These are phyloP conservation scores for Sugiyamaella valdiviana DNA, from an alignment of 805 yeast genomes.

Conservation along the genomic window DNA sequence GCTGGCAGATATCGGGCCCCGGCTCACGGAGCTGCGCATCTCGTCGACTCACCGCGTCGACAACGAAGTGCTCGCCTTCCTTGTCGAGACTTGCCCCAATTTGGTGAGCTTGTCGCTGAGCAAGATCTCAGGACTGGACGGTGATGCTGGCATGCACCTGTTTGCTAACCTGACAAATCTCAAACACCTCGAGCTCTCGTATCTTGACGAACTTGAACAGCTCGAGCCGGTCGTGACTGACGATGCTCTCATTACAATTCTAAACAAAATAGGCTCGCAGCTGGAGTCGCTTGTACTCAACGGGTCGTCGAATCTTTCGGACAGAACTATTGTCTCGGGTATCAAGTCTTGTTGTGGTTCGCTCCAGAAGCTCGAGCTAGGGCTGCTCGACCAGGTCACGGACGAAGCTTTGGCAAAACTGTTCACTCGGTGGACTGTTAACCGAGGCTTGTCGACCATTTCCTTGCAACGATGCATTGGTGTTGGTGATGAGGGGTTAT, in stretches of 20 bases:
- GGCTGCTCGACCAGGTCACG: constrained; percentile 56
- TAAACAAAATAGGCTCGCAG: constrained; percentile 48
- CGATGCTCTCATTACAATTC: constrained; percentile 53
- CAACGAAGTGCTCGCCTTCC: constrained; percentile 53
- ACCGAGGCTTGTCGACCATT: constrained; percentile 52
- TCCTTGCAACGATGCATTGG: constrained; percentile 60
- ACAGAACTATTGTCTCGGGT: constrained; percentile 49
- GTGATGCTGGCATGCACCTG: constrained; percentile 51
- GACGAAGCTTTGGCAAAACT: constrained; percentile 58
- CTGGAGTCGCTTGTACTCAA: constrained; percentile 55
- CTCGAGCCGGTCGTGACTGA: constrained; percentile 49
- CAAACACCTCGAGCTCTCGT: constrained; percentile 55
- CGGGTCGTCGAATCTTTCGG: constrained; percentile 71
- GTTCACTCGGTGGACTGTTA: constrained; percentile 47
- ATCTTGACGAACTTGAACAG: constrained; percentile 38
- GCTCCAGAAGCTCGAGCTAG: constrained; percentile 54
- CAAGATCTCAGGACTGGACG: constrained; percentile 65
- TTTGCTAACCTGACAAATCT: constrained; percentile 57
- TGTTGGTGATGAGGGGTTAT: constrained; percentile 56
- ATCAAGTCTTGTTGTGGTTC: constrained; percentile 50
- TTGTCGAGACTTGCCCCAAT: constrained; percentile 53
- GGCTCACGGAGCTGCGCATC: constrained; percentile 54
- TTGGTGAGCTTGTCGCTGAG: constrained; percentile 56
- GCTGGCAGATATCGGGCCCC: constrained; percentile 51
- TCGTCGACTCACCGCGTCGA: constrained; percentile 80